Percentiles rank a stretch among this genome's conserved stretches.
phyloP scores from a whole-genome alignment of 2,329 filamentous ascomycete species.

The Chaetomium strumarium region DNA sequence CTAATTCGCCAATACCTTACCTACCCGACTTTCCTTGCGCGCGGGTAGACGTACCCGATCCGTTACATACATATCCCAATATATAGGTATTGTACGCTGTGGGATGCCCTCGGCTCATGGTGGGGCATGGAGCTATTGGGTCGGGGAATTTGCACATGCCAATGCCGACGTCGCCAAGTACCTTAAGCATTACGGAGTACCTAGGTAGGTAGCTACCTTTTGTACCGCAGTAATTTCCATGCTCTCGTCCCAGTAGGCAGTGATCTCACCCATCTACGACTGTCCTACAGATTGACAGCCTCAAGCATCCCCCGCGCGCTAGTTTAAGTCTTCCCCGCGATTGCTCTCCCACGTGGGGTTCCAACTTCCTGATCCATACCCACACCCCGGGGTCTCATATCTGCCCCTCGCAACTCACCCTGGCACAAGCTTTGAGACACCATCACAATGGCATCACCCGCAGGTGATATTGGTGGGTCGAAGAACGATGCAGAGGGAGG shows the following conservation, averaged over 20 bases:
- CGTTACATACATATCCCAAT: too few relatives aligned
- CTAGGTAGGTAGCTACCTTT: too few relatives aligned
- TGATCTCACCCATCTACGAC: too few relatives aligned
- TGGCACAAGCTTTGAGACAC: constrained; percentile 2
- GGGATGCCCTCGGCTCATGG: neutral
- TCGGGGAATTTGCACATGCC: neutral
- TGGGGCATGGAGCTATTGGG: neutral
- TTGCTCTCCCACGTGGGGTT: neutral
- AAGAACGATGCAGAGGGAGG: constrained; percentile 20
- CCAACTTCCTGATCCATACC: neutral
- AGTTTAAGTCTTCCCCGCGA: too few relatives aligned
- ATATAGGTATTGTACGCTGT: neutral
- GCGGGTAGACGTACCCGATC: too few relatives aligned
- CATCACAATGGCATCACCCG: constrained; percentile 19
- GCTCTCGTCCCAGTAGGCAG: too few relatives aligned
- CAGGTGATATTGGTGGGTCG: constrained; percentile 17
- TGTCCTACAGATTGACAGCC: neutral
- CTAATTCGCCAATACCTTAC: too few relatives aligned
- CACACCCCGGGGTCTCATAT: neutral
- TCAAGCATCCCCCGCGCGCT: too few relatives aligned
- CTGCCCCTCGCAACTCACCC: neutral
- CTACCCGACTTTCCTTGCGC: too few relatives aligned
- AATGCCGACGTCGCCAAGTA: neutral
- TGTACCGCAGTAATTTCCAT: too few relatives aligned
- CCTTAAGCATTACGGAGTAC: neutral